phyloP scores from a whole-genome alignment of 768 basidiomycete species.

The Porpolomopsis calyptriformis region DNA sequence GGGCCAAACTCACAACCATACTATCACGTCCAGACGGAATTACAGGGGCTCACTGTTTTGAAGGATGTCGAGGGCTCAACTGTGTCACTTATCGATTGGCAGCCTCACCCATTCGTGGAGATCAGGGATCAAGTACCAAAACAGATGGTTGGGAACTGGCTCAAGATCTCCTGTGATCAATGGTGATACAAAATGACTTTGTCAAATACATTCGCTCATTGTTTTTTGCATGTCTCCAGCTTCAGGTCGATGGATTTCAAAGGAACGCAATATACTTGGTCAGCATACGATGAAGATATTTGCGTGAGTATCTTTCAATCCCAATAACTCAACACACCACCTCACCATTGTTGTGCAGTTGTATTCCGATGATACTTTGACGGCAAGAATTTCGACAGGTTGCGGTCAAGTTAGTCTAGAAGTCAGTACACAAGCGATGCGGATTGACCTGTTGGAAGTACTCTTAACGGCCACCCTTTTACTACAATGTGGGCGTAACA shows the following conservation, averaged over 20 bases:
- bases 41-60: constrained; percentile 28
- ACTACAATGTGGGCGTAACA: constrained; percentile 37
- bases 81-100: constrained; percentile 36
- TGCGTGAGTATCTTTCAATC: constrained; percentile 20
- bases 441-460: constrained; percentile 34
- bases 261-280: constrained; percentile 32
- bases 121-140: constrained; percentile 24
- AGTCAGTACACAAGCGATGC: constrained; percentile 34
- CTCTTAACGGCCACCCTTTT: constrained; percentile 37
- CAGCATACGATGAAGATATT: constrained; percentile 21
- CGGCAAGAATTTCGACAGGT: constrained; percentile 28
- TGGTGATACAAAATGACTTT: constrained; percentile 21
- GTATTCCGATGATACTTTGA: constrained; percentile 7
- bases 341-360: background rate
- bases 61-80: constrained; percentile 26
- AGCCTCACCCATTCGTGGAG: constrained; percentile 25
- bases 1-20: constrained; percentile 30
- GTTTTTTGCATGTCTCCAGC: constrained; percentile 13
- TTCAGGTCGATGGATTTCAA: constrained; percentile 29
- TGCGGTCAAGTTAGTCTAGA: constrained; percentile 31
- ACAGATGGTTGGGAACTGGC: constrained; percentile 32
- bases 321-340: no score
- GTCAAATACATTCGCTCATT: background rate
- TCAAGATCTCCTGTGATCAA: constrained; percentile 30
- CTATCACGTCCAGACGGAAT: constrained; percentile 28